A percentile compares a stretch with the other conserved stretches of the same genome.
Evolutionary conservation across 176 grass and related monocot species (phyloP).

Genomic region (Musa beccarii): DNA sequence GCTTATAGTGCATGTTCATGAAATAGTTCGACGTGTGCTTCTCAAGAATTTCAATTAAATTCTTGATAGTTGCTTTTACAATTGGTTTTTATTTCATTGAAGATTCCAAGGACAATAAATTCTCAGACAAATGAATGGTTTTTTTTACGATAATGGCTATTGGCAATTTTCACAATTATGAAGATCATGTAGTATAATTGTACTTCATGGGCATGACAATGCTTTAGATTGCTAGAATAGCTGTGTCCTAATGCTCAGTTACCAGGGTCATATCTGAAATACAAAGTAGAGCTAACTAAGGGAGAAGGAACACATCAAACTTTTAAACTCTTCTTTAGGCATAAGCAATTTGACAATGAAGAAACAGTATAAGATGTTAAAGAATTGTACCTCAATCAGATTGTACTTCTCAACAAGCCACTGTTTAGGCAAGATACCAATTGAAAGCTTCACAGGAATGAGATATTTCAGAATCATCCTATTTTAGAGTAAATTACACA

Average conservation of each 20-base stretch:
- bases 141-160: no score
- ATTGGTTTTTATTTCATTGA: no score
- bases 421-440: conserved; percentile 71
- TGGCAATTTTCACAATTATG: no score
- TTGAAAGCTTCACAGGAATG: conserved; percentile 85
- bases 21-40: no score
- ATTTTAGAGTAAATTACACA: conserved; percentile 22
- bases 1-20: no score
- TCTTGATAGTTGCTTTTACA: no score
- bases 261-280: not conserved
- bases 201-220: no score
- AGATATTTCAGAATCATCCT: conserved; percentile 97
- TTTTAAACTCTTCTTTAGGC: not conserved
- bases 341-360: not conserved
- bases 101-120: no score
- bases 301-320: not conserved
- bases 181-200: no score
- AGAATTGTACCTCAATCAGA: conserved; percentile 55
- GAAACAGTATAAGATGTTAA: not conserved
- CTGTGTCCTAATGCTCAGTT: not conserved
- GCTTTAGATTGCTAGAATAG: no score
- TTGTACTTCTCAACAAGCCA: conserved; percentile 61
- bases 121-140: no score
- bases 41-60: no score
- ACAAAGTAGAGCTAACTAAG: not conserved